A percentile compares a stretch with the other conserved stretches of the same genome.
phyloP scores from a whole-genome alignment of 106 monocot species.

The Acanthochlamys bracteata region DNA sequence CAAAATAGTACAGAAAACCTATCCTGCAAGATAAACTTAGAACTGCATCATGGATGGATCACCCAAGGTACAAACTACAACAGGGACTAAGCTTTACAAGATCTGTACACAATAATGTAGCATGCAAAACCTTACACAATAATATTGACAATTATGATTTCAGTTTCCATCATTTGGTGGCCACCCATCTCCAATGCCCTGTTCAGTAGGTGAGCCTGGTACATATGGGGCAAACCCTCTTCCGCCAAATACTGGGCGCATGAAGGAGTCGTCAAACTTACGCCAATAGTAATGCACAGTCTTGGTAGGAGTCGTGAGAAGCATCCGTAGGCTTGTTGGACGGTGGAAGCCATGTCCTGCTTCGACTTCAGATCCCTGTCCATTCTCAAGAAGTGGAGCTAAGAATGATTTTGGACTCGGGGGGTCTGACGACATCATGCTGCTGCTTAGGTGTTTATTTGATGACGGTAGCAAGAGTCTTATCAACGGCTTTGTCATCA shows the following conservation, averaged over 20 bases:
- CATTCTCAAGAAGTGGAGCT: conserved; percentile 39
- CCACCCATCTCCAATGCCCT: conserved; percentile 4
- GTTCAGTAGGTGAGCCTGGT: conserved; percentile 81
- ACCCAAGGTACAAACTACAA: too few species aligned
- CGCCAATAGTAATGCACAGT: conserved; percentile 87
- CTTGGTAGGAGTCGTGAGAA: conserved; percentile 55
- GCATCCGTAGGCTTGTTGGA: conserved; percentile 73
- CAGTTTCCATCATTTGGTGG: not conserved
- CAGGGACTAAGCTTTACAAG: too few species aligned
- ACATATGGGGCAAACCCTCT: conserved; percentile 75
- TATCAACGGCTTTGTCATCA: conserved; percentile 81
- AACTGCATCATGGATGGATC: too few species aligned
- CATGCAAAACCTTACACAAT: too few species aligned
- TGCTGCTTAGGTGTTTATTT: conserved; percentile 6
- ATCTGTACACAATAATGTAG: too few species aligned
- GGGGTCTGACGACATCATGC: conserved; percentile 33
- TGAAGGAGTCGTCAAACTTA: conserved; percentile 72
- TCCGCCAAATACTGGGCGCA: conserved; percentile 87
- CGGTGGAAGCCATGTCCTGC: conserved; percentile 10
- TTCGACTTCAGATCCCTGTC: conserved; percentile 46
- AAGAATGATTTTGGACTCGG: conserved; percentile 44
- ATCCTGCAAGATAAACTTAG: too few species aligned
- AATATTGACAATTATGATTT: not conserved
- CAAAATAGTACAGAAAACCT: too few species aligned
- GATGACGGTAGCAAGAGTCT: conserved; percentile 40